Percentiles rank a stretch among this genome's conserved stretches.
phyloP scores from a whole-genome alignment of 768 basidiomycete genomes.

The Macrolepiota fuliginosa region DNA sequence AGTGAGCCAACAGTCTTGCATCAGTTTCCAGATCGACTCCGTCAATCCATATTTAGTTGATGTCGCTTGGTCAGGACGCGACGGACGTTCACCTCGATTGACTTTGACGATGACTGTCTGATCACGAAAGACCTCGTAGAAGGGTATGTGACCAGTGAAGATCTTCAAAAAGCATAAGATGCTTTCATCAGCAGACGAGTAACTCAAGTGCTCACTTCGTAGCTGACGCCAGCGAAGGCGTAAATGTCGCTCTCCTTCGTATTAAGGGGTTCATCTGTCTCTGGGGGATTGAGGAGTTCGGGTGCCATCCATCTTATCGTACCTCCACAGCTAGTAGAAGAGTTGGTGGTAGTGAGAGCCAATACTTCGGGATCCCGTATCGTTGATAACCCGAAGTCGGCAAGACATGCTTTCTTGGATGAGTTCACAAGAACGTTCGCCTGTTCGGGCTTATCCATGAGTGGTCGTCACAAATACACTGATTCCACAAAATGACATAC shows the following conservation, averaged over 20 bases:
- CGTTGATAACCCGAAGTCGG: slow-evolving; percentile 23
- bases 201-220: slow-evolving; percentile 9
- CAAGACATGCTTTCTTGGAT: slow-evolving; percentile 19
- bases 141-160: slow-evolving; percentile 20
- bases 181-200: neutral
- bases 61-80: neutral
- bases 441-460: slow-evolving; percentile 4
- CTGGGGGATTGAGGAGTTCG: slow-evolving; percentile 12
- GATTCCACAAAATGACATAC: slow-evolving; percentile 8
- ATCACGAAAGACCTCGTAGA: slow-evolving; percentile 18
- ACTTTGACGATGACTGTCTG: slow-evolving; percentile 19
- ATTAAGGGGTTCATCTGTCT: slow-evolving; percentile 10
- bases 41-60: slow-evolving; percentile 19
- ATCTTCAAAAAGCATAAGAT: neutral
- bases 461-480: neutral
- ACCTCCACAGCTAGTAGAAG: slow-evolving; percentile 6
- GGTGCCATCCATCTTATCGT: slow-evolving; percentile 16
- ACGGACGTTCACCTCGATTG: slow-evolving; percentile 16
- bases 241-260: slow-evolving; percentile 14
- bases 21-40: slow-evolving; percentile 19
- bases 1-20: slow-evolving; percentile 23
- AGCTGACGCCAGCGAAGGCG: slow-evolving; percentile 14
- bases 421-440: slow-evolving; percentile 19
- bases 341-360: slow-evolving; percentile 15
- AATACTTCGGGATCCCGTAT: slow-evolving; percentile 11